These are phyloP conservation scores for Rhypophila decipiens DNA, from an alignment of 495 filamentous ascomycete species.

Conservation along the genomic window DNA sequence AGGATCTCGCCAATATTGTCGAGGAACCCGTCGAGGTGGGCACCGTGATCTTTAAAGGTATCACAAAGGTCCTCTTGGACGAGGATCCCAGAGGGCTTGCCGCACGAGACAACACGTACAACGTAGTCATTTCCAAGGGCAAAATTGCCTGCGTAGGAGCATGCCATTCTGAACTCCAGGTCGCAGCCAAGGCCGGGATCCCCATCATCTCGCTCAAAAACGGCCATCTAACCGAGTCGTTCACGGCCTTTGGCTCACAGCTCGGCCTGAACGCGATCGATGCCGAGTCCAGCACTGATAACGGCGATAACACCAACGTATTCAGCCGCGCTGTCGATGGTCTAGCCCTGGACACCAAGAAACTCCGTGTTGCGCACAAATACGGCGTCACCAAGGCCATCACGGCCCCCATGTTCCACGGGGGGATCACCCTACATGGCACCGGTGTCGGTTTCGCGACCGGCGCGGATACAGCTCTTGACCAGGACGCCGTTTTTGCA, in stretches of 20 bases:
- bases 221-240: conserved; percentile 49
- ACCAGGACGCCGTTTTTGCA: conserved; percentile 31
- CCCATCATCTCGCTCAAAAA: conserved; percentile 43
- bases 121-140: conserved; percentile 39
- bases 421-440: conserved; percentile 34
- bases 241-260: conserved; percentile 46
- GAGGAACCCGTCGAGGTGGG: conserved; percentile 27
- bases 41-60: conserved; percentile 43
- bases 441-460: conserved; percentile 43
- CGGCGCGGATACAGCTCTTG: conserved; percentile 25
- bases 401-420: conserved; percentile 31
- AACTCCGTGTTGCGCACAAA: conserved; percentile 32
- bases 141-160: conserved; percentile 43
- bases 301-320: conserved; percentile 27
- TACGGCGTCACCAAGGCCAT: conserved; percentile 44
- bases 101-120: conserved; percentile 16
- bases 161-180: conserved; percentile 31
- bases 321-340: conserved; percentile 44
- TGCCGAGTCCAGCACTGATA: conserved; percentile 42
- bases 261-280: conserved; percentile 55
- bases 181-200: conserved; percentile 18
- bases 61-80: conserved; percentile 34
- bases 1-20: conserved; percentile 20
- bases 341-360: conserved; percentile 37
- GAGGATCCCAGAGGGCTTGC: not conserved